Conservation (phyloP, 305 asterid species). For the Fraxinus angustifolia region DNA sequence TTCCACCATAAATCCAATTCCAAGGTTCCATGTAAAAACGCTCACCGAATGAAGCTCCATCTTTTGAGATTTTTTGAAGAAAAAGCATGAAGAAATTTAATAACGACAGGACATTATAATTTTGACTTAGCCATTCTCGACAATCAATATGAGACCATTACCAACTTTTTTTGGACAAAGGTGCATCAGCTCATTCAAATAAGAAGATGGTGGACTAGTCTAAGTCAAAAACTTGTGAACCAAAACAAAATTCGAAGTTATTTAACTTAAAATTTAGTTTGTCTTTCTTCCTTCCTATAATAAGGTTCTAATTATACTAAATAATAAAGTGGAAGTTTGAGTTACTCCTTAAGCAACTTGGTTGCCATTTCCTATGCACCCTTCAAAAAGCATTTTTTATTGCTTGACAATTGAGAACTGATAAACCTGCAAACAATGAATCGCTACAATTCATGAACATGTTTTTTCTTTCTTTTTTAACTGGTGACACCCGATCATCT, state of each 20-base stretch:
- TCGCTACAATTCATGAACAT: neutral
- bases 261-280: neutral
- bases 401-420: neutral
- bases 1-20: slow-evolving; percentile 10
- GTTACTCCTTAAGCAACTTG: neutral
- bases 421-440: neutral
- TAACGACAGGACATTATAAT: neutral
- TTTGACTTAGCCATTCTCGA: slow-evolving; percentile 5
- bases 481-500: slow-evolving; percentile 11
- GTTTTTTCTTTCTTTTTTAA: slow-evolving; percentile 1
- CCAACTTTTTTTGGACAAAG: neutral
- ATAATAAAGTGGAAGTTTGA: neutral
- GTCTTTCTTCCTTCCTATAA: neutral
- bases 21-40: slow-evolving; percentile 3
- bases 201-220: neutral
- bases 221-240: neutral
- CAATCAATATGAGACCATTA: neutral
- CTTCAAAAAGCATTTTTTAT: neutral
- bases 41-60: slow-evolving; percentile 16
- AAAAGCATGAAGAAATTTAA: slow-evolving; percentile 8
- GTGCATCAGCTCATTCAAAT: slow-evolving; percentile 5
- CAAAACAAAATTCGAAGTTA: neutral
- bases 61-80: neutral
- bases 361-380: neutral
- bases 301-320: neutral